Evolutionary conservation across 805 yeast genomes (phyloP), one percentile per base, ranked within the genome.

Genomic region (Cyberlindnera xylosilytica): DNA sequence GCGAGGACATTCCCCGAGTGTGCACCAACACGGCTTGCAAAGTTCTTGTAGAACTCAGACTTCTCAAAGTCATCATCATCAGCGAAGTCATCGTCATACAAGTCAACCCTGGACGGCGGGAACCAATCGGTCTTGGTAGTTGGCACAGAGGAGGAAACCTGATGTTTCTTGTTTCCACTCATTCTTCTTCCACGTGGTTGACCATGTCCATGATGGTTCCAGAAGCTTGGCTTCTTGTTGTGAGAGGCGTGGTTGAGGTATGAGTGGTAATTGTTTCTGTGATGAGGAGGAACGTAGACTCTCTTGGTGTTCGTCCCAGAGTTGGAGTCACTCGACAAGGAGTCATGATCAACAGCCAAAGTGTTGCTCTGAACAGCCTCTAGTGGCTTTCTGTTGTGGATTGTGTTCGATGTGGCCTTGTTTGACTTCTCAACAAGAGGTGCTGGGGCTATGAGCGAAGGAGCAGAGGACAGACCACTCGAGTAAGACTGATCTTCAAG

Each of bases 201-300:
- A 34, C 26, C 33, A 24, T 8, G 47, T 28, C 26, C 33, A 24
- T 43, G 36, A 27, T 27, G 31, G 39, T 46, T 43, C 52, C 52
- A 48, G 38, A 42, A 48, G 35, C 47, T 49, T 37, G 56, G 52
- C 41, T 44, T 46, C 38, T 40, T 42, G 20, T 26, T 15, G n/a
- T 41, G 48, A 24, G 41, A 9, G 16, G 20, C 34, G 28, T 30
- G 18, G 32, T 29, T 29, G 4, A 16, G 12, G 19, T 29, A 19
- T 6, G 20, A 16, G 19, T 29, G 45, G 13, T 33, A 33, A 27
- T 33, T 33, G 40, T 70, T 63, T 51, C 81, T 65, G 45, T 74
- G 79, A 52, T 76, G 81, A 12, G 81, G 81, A 20, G 79, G 80
- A 17, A 76, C 64, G 49, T 76, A 76, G 10, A 45, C 42, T 17